Conservation (phyloP, 2,329 filamentous ascomycete genomes). For the Ascochyta clinopodiicola region DNA sequence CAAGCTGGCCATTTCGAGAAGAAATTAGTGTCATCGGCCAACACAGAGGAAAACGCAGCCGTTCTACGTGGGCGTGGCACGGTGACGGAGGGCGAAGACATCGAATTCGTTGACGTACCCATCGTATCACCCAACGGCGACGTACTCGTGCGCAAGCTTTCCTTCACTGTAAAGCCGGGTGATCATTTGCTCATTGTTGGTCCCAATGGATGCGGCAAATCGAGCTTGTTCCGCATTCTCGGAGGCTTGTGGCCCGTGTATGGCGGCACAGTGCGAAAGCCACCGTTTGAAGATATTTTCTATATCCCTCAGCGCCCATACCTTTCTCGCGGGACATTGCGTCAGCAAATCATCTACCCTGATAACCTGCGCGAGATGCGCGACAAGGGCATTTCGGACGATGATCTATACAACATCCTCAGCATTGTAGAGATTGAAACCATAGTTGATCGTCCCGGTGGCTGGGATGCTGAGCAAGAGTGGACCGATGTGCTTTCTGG, state of each 20-base stretch:
- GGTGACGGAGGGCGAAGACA: constrained; percentile 81
- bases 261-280: constrained; percentile 90
- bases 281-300: constrained; percentile 91
- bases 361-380: constrained; percentile 89
- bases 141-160: constrained; percentile 82
- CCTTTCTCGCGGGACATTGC: constrained; percentile 86
- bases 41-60: constrained; percentile 79
- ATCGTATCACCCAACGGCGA: constrained; percentile 98
- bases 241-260: constrained; percentile 98
- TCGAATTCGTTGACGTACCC: constrained; percentile 86
- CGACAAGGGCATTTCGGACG: constrained; percentile 80
- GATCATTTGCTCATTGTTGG: constrained; percentile 95
- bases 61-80: constrained; percentile 83
- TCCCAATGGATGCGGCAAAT: constrained; percentile 97
- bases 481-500: constrained; percentile 95
- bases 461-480: constrained; percentile 93
- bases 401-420: constrained; percentile 78
- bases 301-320: constrained; percentile 98
- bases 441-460: constrained; percentile 78
- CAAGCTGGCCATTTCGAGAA: constrained; percentile 92
- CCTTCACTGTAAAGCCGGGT: constrained; percentile 83
- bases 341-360: constrained; percentile 96
- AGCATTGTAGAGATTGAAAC: constrained; percentile 81
- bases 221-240: constrained; percentile 92
- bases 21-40: constrained; percentile 89